phyloP scores from a whole-genome alignment of 164 flowering plant species.

The Stephania japonica region DNA sequence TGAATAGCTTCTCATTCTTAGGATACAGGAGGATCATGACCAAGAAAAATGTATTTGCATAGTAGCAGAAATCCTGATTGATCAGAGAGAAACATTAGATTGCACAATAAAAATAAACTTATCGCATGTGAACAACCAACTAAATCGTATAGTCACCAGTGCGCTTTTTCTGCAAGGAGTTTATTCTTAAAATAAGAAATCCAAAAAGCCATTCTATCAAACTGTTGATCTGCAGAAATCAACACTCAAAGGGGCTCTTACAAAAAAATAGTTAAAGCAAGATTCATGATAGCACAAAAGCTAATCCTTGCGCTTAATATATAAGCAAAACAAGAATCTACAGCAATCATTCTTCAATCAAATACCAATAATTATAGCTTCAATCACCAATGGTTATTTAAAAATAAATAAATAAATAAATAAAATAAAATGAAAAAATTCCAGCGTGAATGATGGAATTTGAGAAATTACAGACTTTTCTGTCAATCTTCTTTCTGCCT shows the following conservation, averaged over 20 bases:
- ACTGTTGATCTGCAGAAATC: too few relatives aligned
- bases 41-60: slow-evolving; percentile 92
- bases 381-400: too few relatives aligned
- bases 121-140: neutral
- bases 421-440: too few relatives aligned
- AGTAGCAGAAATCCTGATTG: slow-evolving; percentile 93
- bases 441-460: too few relatives aligned
- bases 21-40: slow-evolving; percentile 77
- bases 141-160: neutral
- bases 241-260: too few relatives aligned
- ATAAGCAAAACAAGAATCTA: neutral
- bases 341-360: neutral
- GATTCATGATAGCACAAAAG: too few relatives aligned
- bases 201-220: neutral
- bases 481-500: neutral
- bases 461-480: neutral
- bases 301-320: neutral
- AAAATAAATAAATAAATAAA: too few relatives aligned
- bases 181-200: neutral
- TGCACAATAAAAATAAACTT: neutral
- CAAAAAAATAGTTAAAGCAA: too few relatives aligned
- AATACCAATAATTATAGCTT: too few relatives aligned
- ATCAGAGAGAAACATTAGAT: neutral
- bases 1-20: slow-evolving; percentile 90
- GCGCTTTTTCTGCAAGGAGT: neutral